Evolutionary conservation across 2,329 filamentous ascomycete species (phyloP).

Genomic region (Hymenoscyphus fructigenus): DNA sequence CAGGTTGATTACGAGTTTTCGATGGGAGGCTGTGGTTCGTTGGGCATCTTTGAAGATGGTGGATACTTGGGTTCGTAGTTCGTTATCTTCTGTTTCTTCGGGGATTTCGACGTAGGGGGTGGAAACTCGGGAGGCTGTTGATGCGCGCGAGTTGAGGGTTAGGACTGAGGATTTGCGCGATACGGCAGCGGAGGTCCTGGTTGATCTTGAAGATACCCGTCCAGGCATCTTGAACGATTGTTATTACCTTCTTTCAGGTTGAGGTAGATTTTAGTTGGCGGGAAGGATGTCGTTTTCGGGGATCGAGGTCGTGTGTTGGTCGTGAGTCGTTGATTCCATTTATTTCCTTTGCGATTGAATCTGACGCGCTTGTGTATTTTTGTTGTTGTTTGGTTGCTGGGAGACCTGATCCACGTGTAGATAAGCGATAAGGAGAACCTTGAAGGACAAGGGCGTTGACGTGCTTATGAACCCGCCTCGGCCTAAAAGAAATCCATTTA

Average conservation of each 20-base stretch:
- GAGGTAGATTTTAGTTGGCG: too few relatives aligned
- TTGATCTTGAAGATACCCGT: constrained; percentile 44
- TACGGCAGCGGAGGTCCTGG: constrained; percentile 38
- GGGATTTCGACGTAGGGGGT: constrained; percentile 51
- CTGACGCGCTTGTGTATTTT: constrained; percentile 4
- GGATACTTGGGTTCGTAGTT: constrained; percentile 72
- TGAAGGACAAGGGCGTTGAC: not conserved
- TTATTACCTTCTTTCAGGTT: not conserved
- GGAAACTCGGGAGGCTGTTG: constrained; percentile 42
- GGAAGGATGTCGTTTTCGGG: not conserved
- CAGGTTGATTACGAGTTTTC: constrained; percentile 83
- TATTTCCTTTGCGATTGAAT: not conserved
- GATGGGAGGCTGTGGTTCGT: constrained; percentile 82
- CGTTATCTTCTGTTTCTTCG: constrained; percentile 68
- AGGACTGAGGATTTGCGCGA: constrained; percentile 43
- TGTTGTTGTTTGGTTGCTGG: constrained; percentile 6
- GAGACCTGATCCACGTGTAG: not conserved
- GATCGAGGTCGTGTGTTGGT: not conserved
- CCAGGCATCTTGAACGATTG: constrained; percentile 44
- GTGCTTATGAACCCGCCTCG: not conserved
- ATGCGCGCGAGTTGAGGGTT: constrained; percentile 41
- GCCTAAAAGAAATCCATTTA: not conserved
- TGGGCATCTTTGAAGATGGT: constrained; percentile 79
- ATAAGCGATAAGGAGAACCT: not conserved
- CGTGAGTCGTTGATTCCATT: not conserved